Evolutionary conservation across 1,284 basidiomycete genomes (phyloP).

Genomic region (Psilocybe mexicana): DNA sequence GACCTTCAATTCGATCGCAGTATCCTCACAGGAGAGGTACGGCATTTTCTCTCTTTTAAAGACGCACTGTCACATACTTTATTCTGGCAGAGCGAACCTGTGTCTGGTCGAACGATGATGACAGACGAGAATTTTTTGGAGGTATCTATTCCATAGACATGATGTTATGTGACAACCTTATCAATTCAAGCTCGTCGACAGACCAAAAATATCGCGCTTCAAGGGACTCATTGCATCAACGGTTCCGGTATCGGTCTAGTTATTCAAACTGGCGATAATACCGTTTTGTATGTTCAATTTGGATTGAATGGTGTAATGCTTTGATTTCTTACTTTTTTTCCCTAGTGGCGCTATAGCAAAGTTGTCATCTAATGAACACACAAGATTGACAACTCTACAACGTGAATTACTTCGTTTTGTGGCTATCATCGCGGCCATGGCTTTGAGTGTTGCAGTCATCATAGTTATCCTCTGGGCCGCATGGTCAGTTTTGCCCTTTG

Average conservation of each 20-base stretch:
- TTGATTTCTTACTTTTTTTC: neutral
- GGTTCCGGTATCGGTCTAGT: constrained; percentile 58
- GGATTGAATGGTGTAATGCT: neutral
- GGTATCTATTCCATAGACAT: constrained; percentile 4
- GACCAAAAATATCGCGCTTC: constrained; percentile 59
- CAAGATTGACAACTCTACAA: constrained; percentile 42
- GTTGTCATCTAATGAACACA: constrained; percentile 46
- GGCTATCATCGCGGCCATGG: constrained; percentile 41
- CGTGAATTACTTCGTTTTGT: constrained; percentile 45
- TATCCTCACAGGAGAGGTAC: constrained; percentile 56
- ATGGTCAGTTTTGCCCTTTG: constrained; percentile 9
- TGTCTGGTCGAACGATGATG: constrained; percentile 30
- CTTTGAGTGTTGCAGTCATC: constrained; percentile 44
- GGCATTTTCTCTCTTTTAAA: neutral
- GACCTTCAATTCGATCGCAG: constrained; percentile 62
- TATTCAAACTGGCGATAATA: constrained; percentile 56
- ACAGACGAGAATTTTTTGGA: constrained; percentile 36
- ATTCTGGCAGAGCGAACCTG: constrained; percentile 30
- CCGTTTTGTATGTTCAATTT: constrained; percentile 38
- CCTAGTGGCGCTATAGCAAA: constrained; percentile 54
- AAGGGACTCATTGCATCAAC: constrained; percentile 61
- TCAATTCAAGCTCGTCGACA: constrained; percentile 20
- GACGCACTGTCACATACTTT: neutral
- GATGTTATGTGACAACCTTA: too few species aligned
- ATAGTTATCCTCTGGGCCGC: constrained; percentile 45